These are phyloP conservation scores for Trichoderma asperelloides DNA, from an alignment of 495 filamentous ascomycete genomes.

Conservation along the genomic window DNA sequence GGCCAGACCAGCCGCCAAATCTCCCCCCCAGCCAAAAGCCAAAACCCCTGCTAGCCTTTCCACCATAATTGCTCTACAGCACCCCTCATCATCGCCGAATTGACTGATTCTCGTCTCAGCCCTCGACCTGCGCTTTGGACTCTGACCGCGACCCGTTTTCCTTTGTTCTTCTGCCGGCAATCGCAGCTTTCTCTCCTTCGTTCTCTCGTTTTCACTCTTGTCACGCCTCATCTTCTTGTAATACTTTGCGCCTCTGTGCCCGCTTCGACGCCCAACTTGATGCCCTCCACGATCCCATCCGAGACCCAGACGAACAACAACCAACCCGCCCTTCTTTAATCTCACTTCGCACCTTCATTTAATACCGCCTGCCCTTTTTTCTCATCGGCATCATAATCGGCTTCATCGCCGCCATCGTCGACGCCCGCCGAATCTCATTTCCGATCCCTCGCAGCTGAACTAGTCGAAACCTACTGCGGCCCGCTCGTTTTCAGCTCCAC, in stretches of 20 bases:
- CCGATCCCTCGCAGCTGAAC: constrained; percentile 29
- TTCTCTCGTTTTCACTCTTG: neutral
- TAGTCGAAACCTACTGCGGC: constrained; percentile 37
- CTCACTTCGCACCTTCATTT: neutral
- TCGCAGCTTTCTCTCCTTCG: neutral
- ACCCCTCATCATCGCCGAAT: neutral
- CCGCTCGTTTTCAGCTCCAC: constrained; percentile 40
- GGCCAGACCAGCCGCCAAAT: too few species aligned
- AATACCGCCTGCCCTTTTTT: neutral
- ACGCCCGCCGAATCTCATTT: constrained; percentile 1
- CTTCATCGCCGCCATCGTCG: neutral
- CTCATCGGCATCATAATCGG: neutral
- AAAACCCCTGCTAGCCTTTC: constrained; percentile 1
- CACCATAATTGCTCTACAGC: neutral
- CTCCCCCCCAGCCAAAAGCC: neutral
- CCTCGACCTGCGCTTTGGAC: neutral
- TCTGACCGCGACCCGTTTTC: neutral
- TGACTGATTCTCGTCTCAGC: neutral
- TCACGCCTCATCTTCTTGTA: neutral
- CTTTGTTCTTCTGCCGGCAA: neutral
- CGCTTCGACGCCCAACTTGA: constrained; percentile 20
- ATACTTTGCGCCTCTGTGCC: neutral
- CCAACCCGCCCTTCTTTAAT: neutral
- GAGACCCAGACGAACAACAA: constrained; percentile 15
- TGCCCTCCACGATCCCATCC: constrained; percentile 23